phyloP scores from a whole-genome alignment of 352 stramenopile species.

The Aphanomyces stellatus region DNA sequence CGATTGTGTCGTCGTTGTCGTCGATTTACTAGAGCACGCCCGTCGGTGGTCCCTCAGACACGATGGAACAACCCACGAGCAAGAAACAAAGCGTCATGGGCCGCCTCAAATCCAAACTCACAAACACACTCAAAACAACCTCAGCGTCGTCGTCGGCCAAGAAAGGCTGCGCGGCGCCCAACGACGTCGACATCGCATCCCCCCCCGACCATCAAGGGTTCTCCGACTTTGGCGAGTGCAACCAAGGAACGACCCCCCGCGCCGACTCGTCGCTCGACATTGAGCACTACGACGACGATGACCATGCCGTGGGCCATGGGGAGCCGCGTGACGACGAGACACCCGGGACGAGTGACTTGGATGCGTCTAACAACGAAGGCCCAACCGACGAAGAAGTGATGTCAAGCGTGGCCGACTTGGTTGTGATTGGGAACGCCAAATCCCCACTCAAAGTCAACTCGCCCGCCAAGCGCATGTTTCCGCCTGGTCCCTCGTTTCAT shows the following conservation, averaged over 20 bases:
- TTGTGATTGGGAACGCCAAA: conserved; percentile 7
- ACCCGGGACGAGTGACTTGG: background rate
- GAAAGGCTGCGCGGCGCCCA: background rate
- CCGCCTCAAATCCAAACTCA: conserved; percentile 20
- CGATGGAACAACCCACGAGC: background rate
- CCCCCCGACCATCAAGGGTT: too few species aligned
- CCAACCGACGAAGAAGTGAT: background rate
- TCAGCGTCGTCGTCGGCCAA: too few species aligned
- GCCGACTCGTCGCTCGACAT: conserved; percentile 1
- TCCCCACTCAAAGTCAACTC: conserved; percentile 5
- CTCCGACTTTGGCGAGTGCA: background rate
- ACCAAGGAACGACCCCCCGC: conserved; percentile 1
- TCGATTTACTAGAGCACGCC: background rate
- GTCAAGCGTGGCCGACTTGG: background rate
- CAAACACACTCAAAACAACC: background rate
- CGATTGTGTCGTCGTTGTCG: background rate
- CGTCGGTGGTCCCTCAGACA: background rate
- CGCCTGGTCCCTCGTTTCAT: too few species aligned
- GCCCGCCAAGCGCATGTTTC: conserved; percentile 1
- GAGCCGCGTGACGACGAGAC: background rate
- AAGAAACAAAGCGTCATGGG: conserved; percentile 18
- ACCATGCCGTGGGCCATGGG: background rate
- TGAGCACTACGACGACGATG: conserved; percentile 1
- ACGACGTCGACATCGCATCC: conserved; percentile 6
- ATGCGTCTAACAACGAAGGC: background rate